Evolutionary conservation across 352 stramenopile genomes (phyloP).

Genomic region (Phytophthora ramorum): DNA sequence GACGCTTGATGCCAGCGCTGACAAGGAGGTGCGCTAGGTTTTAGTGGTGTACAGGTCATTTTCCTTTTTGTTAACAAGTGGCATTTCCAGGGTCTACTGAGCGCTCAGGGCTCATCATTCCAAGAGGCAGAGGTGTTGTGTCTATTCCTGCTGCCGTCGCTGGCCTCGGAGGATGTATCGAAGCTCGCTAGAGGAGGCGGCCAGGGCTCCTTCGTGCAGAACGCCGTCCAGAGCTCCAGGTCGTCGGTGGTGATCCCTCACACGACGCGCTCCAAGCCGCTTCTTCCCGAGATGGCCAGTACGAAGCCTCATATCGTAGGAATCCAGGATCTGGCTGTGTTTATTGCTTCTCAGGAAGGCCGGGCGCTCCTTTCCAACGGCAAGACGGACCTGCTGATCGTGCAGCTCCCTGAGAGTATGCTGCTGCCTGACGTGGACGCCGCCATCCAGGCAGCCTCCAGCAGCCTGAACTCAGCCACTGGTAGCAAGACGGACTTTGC

Average conservation of each 20-base stretch:
- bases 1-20: conserved; percentile 31
- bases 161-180: conserved; percentile 53
- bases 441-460: conserved; percentile 50
- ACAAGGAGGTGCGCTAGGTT: conserved; percentile 44
- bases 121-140: conserved; percentile 57
- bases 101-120: conserved; percentile 14
- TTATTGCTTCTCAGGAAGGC: conserved; percentile 39
- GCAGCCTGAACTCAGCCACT: conserved; percentile 42
- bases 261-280: conserved; percentile 61
- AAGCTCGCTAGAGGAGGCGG: conserved; percentile 34
- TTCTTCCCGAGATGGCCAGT: conserved; percentile 38
- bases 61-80: conserved; percentile 7
- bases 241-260: conserved; percentile 81
- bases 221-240: conserved; percentile 44
- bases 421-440: conserved; percentile 48
- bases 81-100: conserved; percentile 48
- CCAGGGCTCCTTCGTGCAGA: conserved; percentile 54
- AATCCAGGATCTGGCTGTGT: conserved; percentile 32
- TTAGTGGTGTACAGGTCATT: neutral
- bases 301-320: conserved; percentile 35
- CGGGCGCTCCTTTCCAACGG: conserved; percentile 50
- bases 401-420: conserved; percentile 51
- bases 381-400: conserved; percentile 70
- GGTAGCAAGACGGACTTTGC: conserved; percentile 61
- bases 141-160: conserved; percentile 58